phyloP scores from a whole-genome alignment of 352 stramenopile species.

The Globisporangium nunn region DNA sequence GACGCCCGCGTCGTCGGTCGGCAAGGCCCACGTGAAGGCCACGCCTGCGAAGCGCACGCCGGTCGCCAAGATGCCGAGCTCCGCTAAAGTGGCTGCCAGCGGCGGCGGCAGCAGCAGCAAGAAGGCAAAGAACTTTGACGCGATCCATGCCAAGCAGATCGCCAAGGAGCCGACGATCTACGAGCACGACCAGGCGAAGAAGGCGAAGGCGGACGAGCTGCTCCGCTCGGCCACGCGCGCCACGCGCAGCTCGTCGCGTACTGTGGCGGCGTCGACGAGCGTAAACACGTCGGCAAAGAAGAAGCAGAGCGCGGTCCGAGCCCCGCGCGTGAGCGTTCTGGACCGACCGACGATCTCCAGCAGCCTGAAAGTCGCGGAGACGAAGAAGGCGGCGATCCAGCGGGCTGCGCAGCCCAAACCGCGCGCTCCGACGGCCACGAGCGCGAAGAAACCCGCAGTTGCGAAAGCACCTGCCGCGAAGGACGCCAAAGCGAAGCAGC shows the following conservation, averaged over 20 bases:
- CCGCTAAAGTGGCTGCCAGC: constrained; percentile 4
- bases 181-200: constrained; percentile 11
- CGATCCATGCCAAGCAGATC: constrained; percentile 11
- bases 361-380: constrained; percentile 8
- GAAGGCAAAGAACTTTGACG: constrained; percentile 12
- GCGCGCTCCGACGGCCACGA: constrained; percentile 3
- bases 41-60: constrained; percentile 8
- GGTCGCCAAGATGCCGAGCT: constrained; percentile 10
- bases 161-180: constrained; percentile 10
- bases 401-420: constrained; percentile 2
- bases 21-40: constrained; percentile 5
- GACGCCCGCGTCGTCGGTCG: constrained; percentile 5
- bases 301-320: constrained; percentile 8
- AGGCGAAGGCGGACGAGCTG: constrained; percentile 5
- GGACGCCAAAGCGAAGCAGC: constrained; percentile 6
- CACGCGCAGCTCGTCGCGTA: constrained; percentile 10
- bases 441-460: constrained; percentile 1
- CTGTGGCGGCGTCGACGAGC: neutral
- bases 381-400: constrained; percentile 7
- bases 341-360: constrained; percentile 14
- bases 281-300: constrained; percentile 4
- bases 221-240: constrained; percentile 4
- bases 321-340: constrained; percentile 7
- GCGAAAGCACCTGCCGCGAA: neutral
- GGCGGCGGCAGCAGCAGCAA: constrained; percentile 3